Evolutionary conservation across 306 rosid species (phyloP).

Genomic region (Rosa chinensis): DNA sequence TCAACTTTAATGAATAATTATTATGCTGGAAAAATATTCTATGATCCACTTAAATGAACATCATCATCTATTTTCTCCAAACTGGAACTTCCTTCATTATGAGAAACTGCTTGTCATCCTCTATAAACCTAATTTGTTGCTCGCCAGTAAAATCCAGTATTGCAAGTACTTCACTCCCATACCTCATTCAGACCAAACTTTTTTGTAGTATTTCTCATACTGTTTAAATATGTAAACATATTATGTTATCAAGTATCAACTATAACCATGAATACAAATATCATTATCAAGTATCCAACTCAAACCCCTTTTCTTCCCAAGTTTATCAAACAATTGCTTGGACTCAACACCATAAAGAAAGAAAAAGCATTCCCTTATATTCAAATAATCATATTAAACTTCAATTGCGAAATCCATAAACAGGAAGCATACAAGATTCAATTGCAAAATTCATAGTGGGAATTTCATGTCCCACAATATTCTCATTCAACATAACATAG

Average conservation of each 20-base stretch:
- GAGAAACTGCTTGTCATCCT: neutral
- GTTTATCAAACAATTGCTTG: neutral
- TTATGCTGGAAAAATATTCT: neutral
- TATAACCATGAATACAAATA: neutral
- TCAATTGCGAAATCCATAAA: neutral
- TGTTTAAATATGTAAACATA: neutral
- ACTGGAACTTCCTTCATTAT: too few species aligned
- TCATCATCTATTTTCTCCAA: neutral
- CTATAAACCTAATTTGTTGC: neutral
- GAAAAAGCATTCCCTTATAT: neutral
- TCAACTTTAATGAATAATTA: neutral
- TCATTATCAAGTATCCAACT: too few species aligned
- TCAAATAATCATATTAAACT: neutral
- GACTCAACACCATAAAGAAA: neutral
- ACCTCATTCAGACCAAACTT: neutral
- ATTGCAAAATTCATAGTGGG: neutral
- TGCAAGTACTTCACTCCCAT: neutral
- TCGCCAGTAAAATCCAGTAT: neutral
- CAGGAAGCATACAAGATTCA: neutral
- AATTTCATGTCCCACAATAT: neutral
- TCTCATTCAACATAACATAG: neutral
- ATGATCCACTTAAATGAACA: too few species aligned
- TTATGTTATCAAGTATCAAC: neutral
- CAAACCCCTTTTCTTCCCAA: neutral
- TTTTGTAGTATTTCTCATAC: neutral